Evolutionary conservation across 202 grass and related monocot species (phyloP).

Genomic region (Eragrostis tef): DNA sequence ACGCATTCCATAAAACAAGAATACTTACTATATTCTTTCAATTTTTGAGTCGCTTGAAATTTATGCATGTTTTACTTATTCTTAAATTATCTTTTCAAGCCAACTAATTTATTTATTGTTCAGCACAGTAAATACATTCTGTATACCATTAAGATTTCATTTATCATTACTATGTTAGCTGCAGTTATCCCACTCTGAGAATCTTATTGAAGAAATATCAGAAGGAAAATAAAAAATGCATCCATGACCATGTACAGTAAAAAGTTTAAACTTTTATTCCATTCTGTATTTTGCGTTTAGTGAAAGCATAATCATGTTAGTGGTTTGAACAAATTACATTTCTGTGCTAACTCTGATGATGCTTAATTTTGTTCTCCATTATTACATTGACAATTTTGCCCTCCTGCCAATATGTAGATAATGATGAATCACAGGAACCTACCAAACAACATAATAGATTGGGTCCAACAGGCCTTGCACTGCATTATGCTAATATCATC

Average conservation of each 20-base stretch:
- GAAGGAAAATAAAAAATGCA: slow-evolving; percentile 31
- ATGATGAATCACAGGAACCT: slow-evolving; percentile 64
- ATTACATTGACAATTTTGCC: slow-evolving; percentile 27
- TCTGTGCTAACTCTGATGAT: neutral
- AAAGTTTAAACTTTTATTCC: slow-evolving; percentile 21
- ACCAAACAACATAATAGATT: slow-evolving; percentile 65
- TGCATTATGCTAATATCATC: slow-evolving; percentile 99
- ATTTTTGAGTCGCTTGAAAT: neutral
- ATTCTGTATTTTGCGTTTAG: slow-evolving; percentile 27
- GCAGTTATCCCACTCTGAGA: slow-evolving; percentile 2
- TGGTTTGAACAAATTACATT: slow-evolving; percentile 20
- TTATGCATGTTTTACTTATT: neutral
- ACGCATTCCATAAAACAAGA: neutral
- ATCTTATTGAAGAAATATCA: slow-evolving; percentile 14
- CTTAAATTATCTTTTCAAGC: neutral
- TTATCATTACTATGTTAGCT: slow-evolving; percentile 26
- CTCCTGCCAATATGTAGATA: slow-evolving; percentile 59
- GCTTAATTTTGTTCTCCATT: neutral
- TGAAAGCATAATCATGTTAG: slow-evolving; percentile 14
- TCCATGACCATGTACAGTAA: neutral
- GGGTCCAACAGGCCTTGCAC: slow-evolving; percentile 85
- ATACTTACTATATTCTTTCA: neutral
- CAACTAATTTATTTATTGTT: neutral
- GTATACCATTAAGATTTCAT: slow-evolving; percentile 15
- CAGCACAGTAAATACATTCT: neutral